Percentiles rank a stretch among this genome's conserved stretches.
Evolutionary conservation across 176 grass and related monocot species (phyloP).

Genomic region (Bothriochloa decipiens): DNA sequence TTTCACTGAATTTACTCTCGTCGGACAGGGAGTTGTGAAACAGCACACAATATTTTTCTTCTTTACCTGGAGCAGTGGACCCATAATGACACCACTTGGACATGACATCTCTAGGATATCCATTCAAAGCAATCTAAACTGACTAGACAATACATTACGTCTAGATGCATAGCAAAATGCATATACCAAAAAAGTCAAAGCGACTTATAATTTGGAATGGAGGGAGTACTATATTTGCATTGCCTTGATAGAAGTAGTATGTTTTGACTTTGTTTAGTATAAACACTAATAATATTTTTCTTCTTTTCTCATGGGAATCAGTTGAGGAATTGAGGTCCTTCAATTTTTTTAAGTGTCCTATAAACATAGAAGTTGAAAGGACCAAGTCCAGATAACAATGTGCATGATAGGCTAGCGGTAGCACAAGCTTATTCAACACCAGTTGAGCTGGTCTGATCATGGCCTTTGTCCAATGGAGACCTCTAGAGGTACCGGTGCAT

Average conservation of each 20-base stretch:
- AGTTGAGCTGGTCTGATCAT: not conserved
- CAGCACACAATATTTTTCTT: not conserved
- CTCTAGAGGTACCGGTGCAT: not conserved
- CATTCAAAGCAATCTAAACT: not conserved
- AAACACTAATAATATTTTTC: not conserved
- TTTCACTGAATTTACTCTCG: not conserved
- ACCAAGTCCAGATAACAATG: not conserved
- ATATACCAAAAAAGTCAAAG: too few relatives aligned
- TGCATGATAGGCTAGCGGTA: not conserved
- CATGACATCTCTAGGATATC: conserved; percentile 4
- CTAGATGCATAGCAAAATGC: too few relatives aligned
- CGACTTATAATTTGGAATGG: too few relatives aligned
- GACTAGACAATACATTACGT: not conserved
- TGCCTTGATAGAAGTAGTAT: not conserved
- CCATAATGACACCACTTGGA: not conserved
- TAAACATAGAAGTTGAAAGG: not conserved
- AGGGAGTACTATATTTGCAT: conserved; percentile 8
- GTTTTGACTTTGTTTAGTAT: not conserved
- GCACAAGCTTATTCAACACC: not conserved
- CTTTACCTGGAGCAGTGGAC: not conserved
- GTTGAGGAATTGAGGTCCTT: conserved; percentile 8
- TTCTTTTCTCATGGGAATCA: not conserved
- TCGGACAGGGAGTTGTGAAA: not conserved
- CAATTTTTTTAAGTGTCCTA: not conserved
- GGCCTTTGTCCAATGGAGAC: not conserved